A percentile compares a stretch with the other conserved stretches of the same genome.
These are phyloP conservation scores for Tagetes patula DNA, from an alignment of 129 eudicot species.

Conservation along the genomic window DNA sequence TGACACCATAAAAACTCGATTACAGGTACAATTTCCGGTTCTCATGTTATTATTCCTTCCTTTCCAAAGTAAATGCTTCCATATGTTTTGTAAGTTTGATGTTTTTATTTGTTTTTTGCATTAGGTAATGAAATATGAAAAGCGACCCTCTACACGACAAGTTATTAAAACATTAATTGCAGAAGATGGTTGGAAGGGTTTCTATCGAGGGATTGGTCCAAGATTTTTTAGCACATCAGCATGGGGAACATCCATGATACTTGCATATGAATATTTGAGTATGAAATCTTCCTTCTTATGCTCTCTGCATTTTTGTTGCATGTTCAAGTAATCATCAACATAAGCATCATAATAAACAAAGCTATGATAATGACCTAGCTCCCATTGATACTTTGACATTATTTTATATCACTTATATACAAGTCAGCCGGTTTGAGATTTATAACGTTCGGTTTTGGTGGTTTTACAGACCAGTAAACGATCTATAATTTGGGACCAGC, in stretches of 20 bases:
- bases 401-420: too few species aligned
- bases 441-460: too few species aligned
- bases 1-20: slow-evolving; percentile 94
- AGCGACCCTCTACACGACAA: slow-evolving; percentile 66
- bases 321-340: background rate
- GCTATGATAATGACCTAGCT: too few species aligned
- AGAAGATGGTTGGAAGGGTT: slow-evolving; percentile 90
- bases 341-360: too few species aligned
- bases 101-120: slow-evolving; percentile 3
- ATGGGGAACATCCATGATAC: slow-evolving; percentile 99
- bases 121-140: slow-evolving; percentile 80
- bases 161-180: slow-evolving; percentile 68
- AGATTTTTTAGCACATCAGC: slow-evolving; percentile 98
- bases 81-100: background rate
- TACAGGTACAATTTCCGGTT: slow-evolving; percentile 52
- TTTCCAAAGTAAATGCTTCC: background rate
- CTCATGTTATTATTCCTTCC: background rate
- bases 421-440: too few species aligned
- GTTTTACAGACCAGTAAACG: too few species aligned
- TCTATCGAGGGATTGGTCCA: slow-evolving; percentile 94
- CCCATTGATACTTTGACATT: too few species aligned
- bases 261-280: slow-evolving; percentile 95
- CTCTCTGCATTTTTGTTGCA: background rate
- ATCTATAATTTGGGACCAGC: too few species aligned
- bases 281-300: slow-evolving; percentile 30